Conservation (phyloP, 2,329 filamentous ascomycete genomes). For the Lithohypha guttulata region DNA sequence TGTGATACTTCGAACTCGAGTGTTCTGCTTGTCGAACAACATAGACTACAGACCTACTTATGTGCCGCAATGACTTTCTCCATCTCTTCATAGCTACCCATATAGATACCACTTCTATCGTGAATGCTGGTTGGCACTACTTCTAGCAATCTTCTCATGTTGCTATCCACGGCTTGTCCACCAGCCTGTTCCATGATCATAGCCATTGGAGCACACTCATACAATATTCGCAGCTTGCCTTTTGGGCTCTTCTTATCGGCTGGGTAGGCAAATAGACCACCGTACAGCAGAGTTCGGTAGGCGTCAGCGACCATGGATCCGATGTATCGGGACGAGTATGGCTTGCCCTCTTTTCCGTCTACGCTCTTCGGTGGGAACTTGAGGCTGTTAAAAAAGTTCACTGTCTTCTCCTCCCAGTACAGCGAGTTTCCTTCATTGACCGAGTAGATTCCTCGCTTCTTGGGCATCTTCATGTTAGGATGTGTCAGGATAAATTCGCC, state of each 20-base stretch:
- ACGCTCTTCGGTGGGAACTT: constrained; percentile 61
- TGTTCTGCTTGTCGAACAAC: too few relatives aligned
- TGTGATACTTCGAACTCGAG: too few relatives aligned
- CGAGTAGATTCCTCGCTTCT: constrained; percentile 77
- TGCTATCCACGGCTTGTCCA: constrained; percentile 81
- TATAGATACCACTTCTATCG: constrained; percentile 88
- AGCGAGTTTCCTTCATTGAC: constrained; percentile 97
- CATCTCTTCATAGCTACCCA: constrained; percentile 89
- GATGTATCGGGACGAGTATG: constrained; percentile 91
- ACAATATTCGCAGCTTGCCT: constrained; percentile 92
- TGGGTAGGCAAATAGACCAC: constrained; percentile 94
- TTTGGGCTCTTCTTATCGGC: constrained; percentile 97
- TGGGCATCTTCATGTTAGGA: constrained; percentile 82
- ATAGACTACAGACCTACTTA: too few relatives aligned
- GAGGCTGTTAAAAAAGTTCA: constrained; percentile 77
- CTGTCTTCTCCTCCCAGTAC: constrained; percentile 86
- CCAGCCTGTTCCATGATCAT: constrained; percentile 98
- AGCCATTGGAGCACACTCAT: constrained; percentile 98
- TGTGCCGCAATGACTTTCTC: constrained; percentile 87
- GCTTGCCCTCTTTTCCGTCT: constrained; percentile 50
- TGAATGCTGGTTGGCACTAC: constrained; percentile 88
- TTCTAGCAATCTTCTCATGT: constrained; percentile 82
- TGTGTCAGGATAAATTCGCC: constrained; percentile 99
- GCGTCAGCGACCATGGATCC: constrained; percentile 92
- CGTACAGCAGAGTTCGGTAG: constrained; percentile 89